Conservation (phyloP, 768 basidiomycete genomes). For the Hemileccinum rubropunctum region DNA sequence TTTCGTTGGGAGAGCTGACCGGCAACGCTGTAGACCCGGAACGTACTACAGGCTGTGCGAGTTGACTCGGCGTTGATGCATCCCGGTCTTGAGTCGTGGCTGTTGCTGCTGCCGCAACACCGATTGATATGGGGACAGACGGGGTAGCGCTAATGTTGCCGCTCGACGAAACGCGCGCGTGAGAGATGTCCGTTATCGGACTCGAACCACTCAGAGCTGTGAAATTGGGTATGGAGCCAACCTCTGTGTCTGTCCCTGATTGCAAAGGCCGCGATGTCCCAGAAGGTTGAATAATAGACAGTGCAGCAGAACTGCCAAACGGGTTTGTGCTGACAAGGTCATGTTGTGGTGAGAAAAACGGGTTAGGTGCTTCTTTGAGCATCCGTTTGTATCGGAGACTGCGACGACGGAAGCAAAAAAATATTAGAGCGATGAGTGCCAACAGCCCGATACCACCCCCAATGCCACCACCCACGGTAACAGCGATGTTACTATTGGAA, state of each 20-base stretch:
- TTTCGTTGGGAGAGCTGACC: slow-evolving; percentile 12
- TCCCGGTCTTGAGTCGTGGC: not conserved
- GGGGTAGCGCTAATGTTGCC: not conserved
- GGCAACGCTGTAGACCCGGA: not conserved
- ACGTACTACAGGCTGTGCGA: not conserved
- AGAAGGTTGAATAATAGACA: not conserved
- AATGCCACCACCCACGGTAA: slow-evolving; percentile 14
- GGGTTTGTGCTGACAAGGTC: not conserved
- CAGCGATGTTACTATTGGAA: slow-evolving; percentile 13
- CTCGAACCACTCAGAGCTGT: not conserved
- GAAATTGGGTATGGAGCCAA: not conserved
- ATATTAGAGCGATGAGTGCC: slow-evolving; percentile 10
- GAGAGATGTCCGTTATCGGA: not conserved
- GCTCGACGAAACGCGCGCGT: not conserved
- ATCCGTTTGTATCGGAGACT: not conserved
- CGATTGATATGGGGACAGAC: not conserved
- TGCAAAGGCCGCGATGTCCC: slow-evolving; percentile 1
- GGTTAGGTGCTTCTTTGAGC: slow-evolving; percentile 7
- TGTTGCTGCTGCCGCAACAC: not conserved
- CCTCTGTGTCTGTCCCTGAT: slow-evolving; percentile 8
- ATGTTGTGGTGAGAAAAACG: slow-evolving; percentile 8
- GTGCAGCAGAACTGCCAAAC: not conserved
- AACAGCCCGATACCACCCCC: slow-evolving; percentile 20
- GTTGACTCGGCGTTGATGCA: not conserved
- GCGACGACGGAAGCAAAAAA: slow-evolving; percentile 14